phyloP scores from a whole-genome alignment of 139 green algal species.

The Protoeuglena noctilucae region DNA sequence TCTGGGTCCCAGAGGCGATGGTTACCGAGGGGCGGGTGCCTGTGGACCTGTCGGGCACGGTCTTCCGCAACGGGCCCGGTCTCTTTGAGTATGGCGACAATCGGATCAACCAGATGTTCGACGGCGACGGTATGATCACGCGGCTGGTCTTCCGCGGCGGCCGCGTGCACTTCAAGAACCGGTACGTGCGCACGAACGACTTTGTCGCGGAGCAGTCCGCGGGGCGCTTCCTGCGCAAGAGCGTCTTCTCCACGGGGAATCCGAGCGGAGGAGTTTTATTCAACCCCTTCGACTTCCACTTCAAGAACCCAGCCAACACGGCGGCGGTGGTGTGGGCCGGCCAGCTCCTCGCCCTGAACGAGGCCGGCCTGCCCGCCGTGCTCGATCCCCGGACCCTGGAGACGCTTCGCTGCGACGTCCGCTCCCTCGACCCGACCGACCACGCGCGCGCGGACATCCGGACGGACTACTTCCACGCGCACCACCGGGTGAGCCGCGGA shows the following conservation, averaged over 20 bases:
- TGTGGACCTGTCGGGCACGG: constrained; percentile 2
- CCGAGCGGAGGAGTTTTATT: neutral
- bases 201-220: constrained; percentile 1
- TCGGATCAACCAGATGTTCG: neutral
- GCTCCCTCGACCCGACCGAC: neutral
- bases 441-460: neutral
- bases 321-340: constrained; percentile 1
- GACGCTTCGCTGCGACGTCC: too few relatives aligned
- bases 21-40: constrained; percentile 1
- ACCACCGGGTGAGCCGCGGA: neutral
- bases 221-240: neutral
- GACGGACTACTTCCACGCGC: neutral
- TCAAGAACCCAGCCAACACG: constrained; percentile 6
- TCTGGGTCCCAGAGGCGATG: too few relatives aligned
- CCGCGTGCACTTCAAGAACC: constrained; percentile 1
- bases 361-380: neutral
- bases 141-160: neutral
- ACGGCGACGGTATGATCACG: neutral
- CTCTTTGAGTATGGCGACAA: neutral
- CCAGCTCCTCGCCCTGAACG: neutral
- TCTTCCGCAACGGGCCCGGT: neutral
- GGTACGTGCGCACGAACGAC: constrained; percentile 7
- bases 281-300: neutral
- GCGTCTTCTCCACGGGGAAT: neutral
- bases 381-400: neutral